phyloP scores from a whole-genome alignment of 805 yeast species.

The Candida montana region DNA sequence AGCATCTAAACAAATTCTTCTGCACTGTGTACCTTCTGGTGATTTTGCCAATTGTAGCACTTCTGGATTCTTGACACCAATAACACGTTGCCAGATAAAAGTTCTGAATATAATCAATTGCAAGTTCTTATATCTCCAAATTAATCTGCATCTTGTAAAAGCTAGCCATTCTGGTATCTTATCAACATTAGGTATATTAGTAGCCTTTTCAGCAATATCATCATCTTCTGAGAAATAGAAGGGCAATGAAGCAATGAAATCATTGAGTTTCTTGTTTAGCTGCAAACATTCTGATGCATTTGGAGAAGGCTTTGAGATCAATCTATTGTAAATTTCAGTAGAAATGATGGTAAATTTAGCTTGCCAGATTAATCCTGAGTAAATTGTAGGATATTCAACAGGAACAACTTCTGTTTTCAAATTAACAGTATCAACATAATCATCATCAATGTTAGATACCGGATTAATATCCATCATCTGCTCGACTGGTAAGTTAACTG shows the following conservation, averaged over 20 bases:
- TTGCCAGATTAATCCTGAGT: conserved; percentile 54
- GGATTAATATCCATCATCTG: conserved; percentile 43
- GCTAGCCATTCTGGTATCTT: conserved; percentile 47
- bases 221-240: conserved; percentile 40
- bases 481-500: conserved; percentile 45
- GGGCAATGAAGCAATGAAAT: conserved; percentile 40
- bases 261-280: conserved; percentile 39
- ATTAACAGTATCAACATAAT: conserved; percentile 18
- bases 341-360: conserved; percentile 44
- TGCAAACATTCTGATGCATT: conserved; percentile 44
- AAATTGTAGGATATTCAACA: conserved; percentile 43
- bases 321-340: conserved; percentile 41
- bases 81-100: conserved; percentile 48
- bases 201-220: conserved; percentile 23
- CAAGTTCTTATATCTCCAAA: conserved; percentile 55
- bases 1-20: conserved; percentile 43
- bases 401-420: conserved; percentile 16
- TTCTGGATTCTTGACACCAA: conserved; percentile 32
- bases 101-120: conserved; percentile 52
- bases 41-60: conserved; percentile 29
- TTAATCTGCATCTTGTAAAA: conserved; percentile 45
- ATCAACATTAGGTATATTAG: conserved; percentile 18
- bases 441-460: conserved; percentile 48
- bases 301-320: conserved; percentile 44
- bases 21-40: conserved; percentile 43